Conservation (phyloP, 2,329 filamentous ascomycete species). For the Tolypocladium tropicale region DNA sequence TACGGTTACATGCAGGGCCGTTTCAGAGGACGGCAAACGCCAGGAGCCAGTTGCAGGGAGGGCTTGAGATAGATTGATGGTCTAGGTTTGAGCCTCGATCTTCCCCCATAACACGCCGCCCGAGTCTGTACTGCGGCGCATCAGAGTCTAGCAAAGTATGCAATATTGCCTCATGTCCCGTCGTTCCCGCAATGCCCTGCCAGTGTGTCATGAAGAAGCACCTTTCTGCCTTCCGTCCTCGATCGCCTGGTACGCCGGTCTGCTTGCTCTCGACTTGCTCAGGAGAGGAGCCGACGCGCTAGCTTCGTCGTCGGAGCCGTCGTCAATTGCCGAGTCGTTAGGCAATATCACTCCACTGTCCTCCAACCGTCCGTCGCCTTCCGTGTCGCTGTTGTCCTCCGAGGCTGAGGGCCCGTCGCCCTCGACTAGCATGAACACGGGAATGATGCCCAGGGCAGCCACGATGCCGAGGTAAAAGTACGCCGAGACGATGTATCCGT, state of each 20-base stretch:
- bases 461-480: conserved; percentile 70
- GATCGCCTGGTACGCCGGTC: background rate
- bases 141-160: too few relatives aligned
- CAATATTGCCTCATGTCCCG: too few relatives aligned
- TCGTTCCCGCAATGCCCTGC: too few relatives aligned
- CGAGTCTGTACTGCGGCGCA: too few relatives aligned
- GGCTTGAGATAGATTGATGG: too few relatives aligned
- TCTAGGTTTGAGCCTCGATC: too few relatives aligned
- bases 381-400: conserved; percentile 20
- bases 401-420: conserved; percentile 52
- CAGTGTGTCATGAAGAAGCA: too few relatives aligned
- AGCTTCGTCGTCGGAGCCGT: conserved; percentile 9
- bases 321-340: conserved; percentile 12
- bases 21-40: too few relatives aligned
- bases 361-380: conserved; percentile 14
- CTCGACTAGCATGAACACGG: conserved; percentile 64
- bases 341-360: conserved; percentile 10
- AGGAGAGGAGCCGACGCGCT: conserved; percentile 10
- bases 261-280: conserved; percentile 2
- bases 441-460: conserved; percentile 55
- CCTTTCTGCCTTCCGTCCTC: too few relatives aligned
- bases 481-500: conserved; percentile 66
- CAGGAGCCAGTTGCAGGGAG: too few relatives aligned
- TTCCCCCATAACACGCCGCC: too few relatives aligned
- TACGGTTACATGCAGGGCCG: too few relatives aligned